Evolutionary conservation across 805 yeast genomes (phyloP).

Genomic region (Barnettozyma pratensis): DNA sequence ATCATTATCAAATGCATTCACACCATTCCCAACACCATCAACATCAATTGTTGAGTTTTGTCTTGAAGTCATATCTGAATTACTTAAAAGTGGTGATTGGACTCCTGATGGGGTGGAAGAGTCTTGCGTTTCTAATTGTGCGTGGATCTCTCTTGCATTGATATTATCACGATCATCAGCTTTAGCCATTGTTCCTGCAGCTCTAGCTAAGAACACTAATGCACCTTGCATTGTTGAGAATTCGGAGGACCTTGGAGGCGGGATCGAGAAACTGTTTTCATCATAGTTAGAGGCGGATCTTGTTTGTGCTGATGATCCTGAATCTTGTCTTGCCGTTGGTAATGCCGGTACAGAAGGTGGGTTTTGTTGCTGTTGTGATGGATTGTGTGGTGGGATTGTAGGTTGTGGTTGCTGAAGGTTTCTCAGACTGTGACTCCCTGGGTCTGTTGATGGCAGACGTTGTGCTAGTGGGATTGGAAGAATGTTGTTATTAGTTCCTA

Average conservation of each 20-base stretch:
- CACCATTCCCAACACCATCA: not conserved
- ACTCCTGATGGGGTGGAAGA: slow-evolving; percentile 4
- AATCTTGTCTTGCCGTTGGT: not conserved
- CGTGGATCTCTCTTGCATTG: slow-evolving; percentile 45
- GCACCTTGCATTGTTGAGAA: slow-evolving; percentile 49
- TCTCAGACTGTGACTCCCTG: no score
- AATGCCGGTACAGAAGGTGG: not conserved
- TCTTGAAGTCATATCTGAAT: slow-evolving; percentile 3
- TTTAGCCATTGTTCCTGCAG: slow-evolving; percentile 71
- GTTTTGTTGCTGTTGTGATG: slow-evolving; percentile 2
- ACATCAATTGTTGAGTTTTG: slow-evolving; percentile 8
- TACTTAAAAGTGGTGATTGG: slow-evolving; percentile 3
- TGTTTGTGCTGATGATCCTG: slow-evolving; percentile 10
- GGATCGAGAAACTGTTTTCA: slow-evolving; percentile 5
- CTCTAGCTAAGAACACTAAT: slow-evolving; percentile 65
- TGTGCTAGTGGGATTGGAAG: no score
- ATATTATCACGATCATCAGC: slow-evolving; percentile 62
- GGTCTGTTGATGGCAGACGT: no score
- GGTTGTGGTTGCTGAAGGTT: no score
- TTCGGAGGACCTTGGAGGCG: slow-evolving; percentile 22
- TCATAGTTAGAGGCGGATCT: slow-evolving; percentile 11
- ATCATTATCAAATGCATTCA: slow-evolving; percentile 1
- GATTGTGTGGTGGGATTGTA: not conserved
- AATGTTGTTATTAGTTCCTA: no score
- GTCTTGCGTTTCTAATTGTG: slow-evolving; percentile 36